A percentile compares a stretch with the other conserved stretches of the same genome.
Evolutionary conservation across 2,329 filamentous ascomycete genomes (phyloP).

Genomic region (Epichloe sp.): DNA sequence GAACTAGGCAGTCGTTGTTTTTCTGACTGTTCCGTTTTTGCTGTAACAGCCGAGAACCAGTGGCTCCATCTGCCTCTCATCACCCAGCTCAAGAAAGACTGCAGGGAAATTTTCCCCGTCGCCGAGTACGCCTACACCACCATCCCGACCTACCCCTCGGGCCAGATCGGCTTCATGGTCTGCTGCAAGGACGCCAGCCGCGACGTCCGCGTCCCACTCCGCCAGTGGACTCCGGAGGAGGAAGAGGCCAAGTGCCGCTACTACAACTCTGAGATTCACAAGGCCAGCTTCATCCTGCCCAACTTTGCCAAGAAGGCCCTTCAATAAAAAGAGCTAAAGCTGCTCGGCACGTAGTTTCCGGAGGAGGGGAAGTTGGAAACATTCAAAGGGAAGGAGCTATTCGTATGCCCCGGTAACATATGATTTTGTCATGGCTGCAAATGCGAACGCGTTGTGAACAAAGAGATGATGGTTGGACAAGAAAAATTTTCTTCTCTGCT

Average conservation of each 20-base stretch:
- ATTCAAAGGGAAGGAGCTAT: background rate
- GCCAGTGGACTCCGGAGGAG: slow-evolving; percentile 71
- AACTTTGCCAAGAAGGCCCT: slow-evolving; percentile 79
- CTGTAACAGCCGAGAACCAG: slow-evolving; percentile 77
- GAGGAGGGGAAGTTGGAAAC: background rate
- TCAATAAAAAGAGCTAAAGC: slow-evolving; percentile 26
- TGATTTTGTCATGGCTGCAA: background rate
- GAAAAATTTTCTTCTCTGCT: background rate
- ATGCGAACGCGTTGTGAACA: background rate
- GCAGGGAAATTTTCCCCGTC: slow-evolving; percentile 92
- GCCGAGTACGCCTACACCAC: slow-evolving; percentile 99
- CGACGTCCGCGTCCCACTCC: slow-evolving; percentile 74
- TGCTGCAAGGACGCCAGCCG: slow-evolving; percentile 86
- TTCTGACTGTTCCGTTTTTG: slow-evolving; percentile 6
- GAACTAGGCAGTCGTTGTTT: slow-evolving; percentile 4
- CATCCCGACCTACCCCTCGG: slow-evolving; percentile 96
- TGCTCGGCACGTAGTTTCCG: background rate
- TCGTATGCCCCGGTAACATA: background rate
- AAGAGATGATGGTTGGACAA: background rate
- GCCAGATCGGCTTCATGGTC: slow-evolving; percentile 99
- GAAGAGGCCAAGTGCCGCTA: slow-evolving; percentile 90
- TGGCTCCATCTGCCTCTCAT: slow-evolving; percentile 96
- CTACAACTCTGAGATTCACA: slow-evolving; percentile 96
- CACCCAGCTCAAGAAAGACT: slow-evolving; percentile 88
- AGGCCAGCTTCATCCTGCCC: slow-evolving; percentile 84